Base-by-base conservation (phyloP, 805 yeast species). In the Ogataea kodamae region DNA sequence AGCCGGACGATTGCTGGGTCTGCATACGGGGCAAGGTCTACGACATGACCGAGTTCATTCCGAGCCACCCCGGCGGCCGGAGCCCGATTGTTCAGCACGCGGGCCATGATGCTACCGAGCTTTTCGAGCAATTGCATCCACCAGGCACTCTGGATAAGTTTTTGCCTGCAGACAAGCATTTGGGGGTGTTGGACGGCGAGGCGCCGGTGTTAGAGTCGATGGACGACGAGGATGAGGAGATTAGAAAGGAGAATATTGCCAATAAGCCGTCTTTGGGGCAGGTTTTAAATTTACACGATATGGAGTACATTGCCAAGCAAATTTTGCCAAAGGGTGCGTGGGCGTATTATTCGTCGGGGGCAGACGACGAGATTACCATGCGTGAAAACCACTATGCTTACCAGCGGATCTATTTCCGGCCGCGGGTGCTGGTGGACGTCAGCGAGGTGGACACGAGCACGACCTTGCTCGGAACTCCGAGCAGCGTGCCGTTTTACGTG, bases 371-470 rank as follows among this genome's bases (percentile, higher is more conserved):
- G 63, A 75, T 90, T 47, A 74, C 96, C 2, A 56, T 84, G 52
- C 73, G 97, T 48, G 96, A 89, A 53, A 90, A 90, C 63, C 97
- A 88, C 57, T 71, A 78, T 33, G 94, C 96, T 3, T 90, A 76
- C 63, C 95, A 86, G 53, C 67, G 95, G 18, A 75, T 89, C 33
- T 88, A 83, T 64, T 90, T 90, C 68, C 78, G 82, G 46, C 97
- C 97, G 9, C 68, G 76, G 36, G 70, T 90, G 10, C 65, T 89
- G 35, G 86, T 88, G 10, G 87, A 90, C 59, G 97, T 90, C 10
- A 59, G 71, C n/a, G 59, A 72, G 18, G 72, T 89, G 27, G 94
- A 86, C 53, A 57, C 77, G 19, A 58, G 80, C 8, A 81, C 95
- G 7, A 69, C 75, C 5, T 74, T 90, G 75, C 65, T 90, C 23